phyloP scores from a whole-genome alignment of 345 rosid species.

The Hirschfeldia incana region DNA sequence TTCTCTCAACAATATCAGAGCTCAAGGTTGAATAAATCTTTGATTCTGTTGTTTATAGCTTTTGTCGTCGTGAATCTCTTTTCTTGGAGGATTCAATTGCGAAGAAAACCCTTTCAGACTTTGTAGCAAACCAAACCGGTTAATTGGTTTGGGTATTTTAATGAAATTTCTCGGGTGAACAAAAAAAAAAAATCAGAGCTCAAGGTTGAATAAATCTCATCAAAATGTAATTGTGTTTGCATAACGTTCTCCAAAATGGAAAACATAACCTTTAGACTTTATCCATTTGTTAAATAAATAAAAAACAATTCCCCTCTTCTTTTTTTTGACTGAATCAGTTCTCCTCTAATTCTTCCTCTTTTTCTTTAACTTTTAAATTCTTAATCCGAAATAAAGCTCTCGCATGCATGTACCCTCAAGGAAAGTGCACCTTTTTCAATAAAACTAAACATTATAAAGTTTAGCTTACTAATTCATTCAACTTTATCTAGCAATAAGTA shows the following conservation, averaged over 20 bases:
- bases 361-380: conserved; percentile 15
- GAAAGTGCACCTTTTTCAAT: conserved; percentile 47
- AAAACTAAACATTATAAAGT: conserved; percentile 46
- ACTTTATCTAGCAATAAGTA: conserved; percentile 29
- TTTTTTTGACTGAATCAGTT: background rate
- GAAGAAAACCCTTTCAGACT: too few species aligned
- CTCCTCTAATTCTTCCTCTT: background rate
- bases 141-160: too few species aligned
- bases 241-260: background rate
- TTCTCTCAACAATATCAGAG: background rate
- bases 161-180: too few species aligned
- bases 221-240: background rate
- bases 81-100: too few species aligned
- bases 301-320: background rate
- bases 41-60: too few species aligned
- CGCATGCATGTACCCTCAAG: conserved; percentile 53
- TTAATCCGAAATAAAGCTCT: conserved; percentile 46
- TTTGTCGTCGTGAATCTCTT: too few species aligned
- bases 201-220: background rate
- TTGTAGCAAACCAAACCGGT: too few species aligned
- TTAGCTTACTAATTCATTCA: conserved; percentile 39
- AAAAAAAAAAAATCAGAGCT: too few species aligned
- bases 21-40: background rate
- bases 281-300: background rate
- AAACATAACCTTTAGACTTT: background rate